Evolutionary conservation across 441 rosid genomes (phyloP).

Genomic region (Mallotus repandus): DNA sequence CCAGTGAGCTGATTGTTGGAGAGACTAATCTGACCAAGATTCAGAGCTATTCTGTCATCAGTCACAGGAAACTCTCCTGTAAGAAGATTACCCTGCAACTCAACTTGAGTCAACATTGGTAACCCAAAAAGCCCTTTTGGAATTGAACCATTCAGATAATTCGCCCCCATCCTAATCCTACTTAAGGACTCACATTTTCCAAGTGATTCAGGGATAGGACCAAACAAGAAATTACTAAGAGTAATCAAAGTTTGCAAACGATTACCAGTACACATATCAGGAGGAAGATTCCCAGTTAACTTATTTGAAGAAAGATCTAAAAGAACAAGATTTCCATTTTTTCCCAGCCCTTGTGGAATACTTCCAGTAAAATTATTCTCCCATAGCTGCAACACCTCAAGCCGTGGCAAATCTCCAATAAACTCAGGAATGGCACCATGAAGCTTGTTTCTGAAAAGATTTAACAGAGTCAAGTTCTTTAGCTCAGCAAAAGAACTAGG

Average conservation of each 20-base stretch:
- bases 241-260: constrained; percentile 67
- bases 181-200: constrained; percentile 69
- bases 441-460: constrained; percentile 85
- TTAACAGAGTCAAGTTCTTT: constrained; percentile 72
- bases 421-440: constrained; percentile 86
- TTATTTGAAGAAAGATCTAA: constrained; percentile 90
- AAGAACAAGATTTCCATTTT: constrained; percentile 55
- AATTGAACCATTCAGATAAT: constrained; percentile 86
- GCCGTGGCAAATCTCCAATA: constrained; percentile 68
- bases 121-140: constrained; percentile 79
- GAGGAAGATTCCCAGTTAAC: constrained; percentile 79
- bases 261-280: constrained; percentile 75
- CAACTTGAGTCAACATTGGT: constrained; percentile 78
- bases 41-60: constrained; percentile 48
- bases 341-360: constrained; percentile 71
- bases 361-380: constrained; percentile 90
- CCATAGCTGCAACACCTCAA: constrained; percentile 90
- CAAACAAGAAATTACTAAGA: constrained; percentile 71
- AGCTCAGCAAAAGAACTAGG: constrained; percentile 57
- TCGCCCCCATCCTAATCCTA: constrained; percentile 91
- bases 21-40: constrained; percentile 77
- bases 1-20: constrained; percentile 86
- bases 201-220: constrained; percentile 74
- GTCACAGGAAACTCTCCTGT: constrained; percentile 70
- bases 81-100: constrained; percentile 71